Evolutionary conservation across 768 basidiomycete species (phyloP).

Genomic region (Calocera cornea): DNA sequence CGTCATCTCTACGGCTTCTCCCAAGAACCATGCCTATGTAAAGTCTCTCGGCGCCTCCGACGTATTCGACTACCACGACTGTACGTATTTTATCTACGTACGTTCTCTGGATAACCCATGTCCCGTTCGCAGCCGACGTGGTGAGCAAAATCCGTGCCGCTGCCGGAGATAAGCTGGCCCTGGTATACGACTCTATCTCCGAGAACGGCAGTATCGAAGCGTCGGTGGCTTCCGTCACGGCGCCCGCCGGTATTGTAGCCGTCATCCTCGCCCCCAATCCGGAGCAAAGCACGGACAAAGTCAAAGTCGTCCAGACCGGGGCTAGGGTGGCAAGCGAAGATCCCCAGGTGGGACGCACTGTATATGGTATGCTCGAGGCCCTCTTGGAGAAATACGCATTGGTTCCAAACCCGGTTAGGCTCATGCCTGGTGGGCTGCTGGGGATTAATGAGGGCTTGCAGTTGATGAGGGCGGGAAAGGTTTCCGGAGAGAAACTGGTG

Average conservation of each 20-base stretch:
- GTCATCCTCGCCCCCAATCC: constrained; percentile 4
- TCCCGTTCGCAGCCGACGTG: constrained; percentile 7
- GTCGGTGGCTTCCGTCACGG: constrained; percentile 5
- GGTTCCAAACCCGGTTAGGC: constrained; percentile 9
- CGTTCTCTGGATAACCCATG: not conserved
- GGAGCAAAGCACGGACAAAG: not conserved
- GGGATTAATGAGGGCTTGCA: constrained; percentile 10
- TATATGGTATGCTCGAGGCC: constrained; percentile 1
- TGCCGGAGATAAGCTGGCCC: constrained; percentile 10
- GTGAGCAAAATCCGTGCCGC: constrained; percentile 9
- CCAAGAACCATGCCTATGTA: constrained; percentile 15
- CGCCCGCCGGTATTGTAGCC: not conserved
- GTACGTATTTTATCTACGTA: not conserved
- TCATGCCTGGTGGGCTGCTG: constrained; percentile 9
- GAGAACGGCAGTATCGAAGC: constrained; percentile 12
- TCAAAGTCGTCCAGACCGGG: constrained; percentile 8
- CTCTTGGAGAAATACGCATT: not conserved
- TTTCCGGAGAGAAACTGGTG: constrained; percentile 12
- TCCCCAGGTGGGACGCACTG: not conserved
- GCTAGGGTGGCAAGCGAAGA: not conserved
- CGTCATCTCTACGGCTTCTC: constrained; percentile 16
- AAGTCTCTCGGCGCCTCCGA: constrained; percentile 12
- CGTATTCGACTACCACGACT: constrained; percentile 10
- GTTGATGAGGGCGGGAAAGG: constrained; percentile 7
- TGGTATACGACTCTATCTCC: constrained; percentile 16